Percentiles rank a stretch among this genome's conserved stretches.
Evolutionary conservation across 2,329 filamentous ascomycete genomes (phyloP).

Genomic region (Didymella sp.): DNA sequence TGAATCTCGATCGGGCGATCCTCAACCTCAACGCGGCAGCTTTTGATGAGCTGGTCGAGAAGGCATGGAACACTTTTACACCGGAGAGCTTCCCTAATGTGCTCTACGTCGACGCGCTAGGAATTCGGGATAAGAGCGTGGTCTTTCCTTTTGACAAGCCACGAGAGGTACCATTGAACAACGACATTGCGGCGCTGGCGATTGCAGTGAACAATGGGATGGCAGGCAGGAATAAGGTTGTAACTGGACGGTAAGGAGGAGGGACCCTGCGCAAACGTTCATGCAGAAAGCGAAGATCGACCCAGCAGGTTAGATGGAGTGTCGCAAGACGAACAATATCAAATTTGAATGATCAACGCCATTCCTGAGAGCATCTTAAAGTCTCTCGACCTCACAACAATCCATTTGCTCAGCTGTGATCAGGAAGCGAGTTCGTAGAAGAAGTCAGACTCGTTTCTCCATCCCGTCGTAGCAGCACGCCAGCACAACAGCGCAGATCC

Average conservation of each 20-base stretch:
- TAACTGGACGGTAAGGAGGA: conserved; percentile 28
- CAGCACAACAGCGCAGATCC: not conserved
- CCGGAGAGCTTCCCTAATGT: conserved; percentile 47
- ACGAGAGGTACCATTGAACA: conserved; percentile 29
- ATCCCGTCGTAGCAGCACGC: not conserved
- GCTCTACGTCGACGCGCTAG: conserved; percentile 45
- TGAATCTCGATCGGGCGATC: conserved; percentile 44
- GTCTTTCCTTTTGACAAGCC: conserved; percentile 42
- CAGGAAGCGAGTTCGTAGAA: not conserved
- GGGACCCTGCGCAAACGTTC: not conserved
- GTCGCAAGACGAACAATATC: not conserved
- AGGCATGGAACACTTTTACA: conserved; percentile 45
- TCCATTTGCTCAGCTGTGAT: not conserved
- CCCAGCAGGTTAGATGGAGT: not conserved
- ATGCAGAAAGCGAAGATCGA: not conserved
- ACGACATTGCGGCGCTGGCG: conserved; percentile 43
- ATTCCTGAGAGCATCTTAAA: not conserved
- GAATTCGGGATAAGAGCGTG: conserved; percentile 42
- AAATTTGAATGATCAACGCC: not conserved
- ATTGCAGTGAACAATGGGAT: conserved; percentile 48
- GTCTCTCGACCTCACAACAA: not conserved
- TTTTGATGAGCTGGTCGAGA: conserved; percentile 42
- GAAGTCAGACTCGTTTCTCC: not conserved
- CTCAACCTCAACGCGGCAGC: conserved; percentile 42
- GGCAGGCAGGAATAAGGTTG: conserved; percentile 38